Evolutionary conservation across 1,284 basidiomycete genomes (phyloP), one percentile per base, ranked within the genome.

Genomic region (Puccinia horiana): DNA sequence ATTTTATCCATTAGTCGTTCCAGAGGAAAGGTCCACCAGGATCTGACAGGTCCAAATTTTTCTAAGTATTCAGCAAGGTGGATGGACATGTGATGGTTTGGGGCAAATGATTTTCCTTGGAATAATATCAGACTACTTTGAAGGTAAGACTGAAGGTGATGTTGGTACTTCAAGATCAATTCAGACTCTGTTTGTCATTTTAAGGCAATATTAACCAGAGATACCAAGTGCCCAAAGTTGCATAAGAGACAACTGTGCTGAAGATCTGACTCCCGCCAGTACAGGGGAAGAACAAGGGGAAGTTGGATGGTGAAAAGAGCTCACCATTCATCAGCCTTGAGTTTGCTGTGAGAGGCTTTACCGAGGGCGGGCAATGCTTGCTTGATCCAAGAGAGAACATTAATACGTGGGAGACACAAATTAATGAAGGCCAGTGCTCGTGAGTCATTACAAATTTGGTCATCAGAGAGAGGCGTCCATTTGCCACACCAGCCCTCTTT

Each of bases 321-420:
- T 4, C 79, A 49, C 70, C 83, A 84, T 72, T 83, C 81, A 32
- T 83, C 75, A 0, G 84, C 83, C 40, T 74, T 74, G 6, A 74
- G 44, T n/a, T 54, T n/a, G 0, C 72, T 44, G 54, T 52, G 54
- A 2, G 47, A 74, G 2, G 72, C 72, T 32, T 74, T 74, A 3
- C 76, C 83, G n/a, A 84, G 65, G 4, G 18, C 23, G 4, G 42
- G 83, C 0, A 29, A 37, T 0, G 73, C 76, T 0, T 37, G 20
- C 12, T 80, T 83, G n/a, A 84, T 32, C 67, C 65, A 70, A 14
- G 63, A 70, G 4, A 67, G 77, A 18, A 70, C 40, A 20, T 58
- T 47, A 29, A 79, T 70, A 6, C 63, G 49, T 0, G 77, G 77
- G 8, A 79, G 77, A 6, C 35, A 9, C 6, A 4, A 8, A 16